Evolutionary conservation across 2,329 filamentous ascomycete species (phyloP).

Genomic region (Fusarium sp.): DNA sequence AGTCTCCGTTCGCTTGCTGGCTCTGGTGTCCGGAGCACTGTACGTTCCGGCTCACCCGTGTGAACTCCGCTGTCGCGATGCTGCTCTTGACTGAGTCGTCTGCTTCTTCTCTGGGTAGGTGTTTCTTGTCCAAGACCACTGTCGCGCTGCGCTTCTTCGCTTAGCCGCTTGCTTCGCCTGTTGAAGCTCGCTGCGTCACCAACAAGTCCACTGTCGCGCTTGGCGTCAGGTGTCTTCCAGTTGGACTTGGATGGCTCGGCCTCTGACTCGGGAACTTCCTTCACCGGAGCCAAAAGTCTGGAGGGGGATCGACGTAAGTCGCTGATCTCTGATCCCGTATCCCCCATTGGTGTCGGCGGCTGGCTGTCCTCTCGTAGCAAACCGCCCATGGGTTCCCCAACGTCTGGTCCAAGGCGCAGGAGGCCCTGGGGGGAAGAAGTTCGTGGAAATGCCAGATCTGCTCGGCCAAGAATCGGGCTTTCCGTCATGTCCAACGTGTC

Average conservation of each 20-base stretch:
- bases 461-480: slow-evolving; percentile 52
- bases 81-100: slow-evolving; percentile 47
- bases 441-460: slow-evolving; percentile 31
- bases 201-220: slow-evolving; percentile 48
- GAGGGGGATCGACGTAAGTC: slow-evolving; percentile 57
- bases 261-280: slow-evolving; percentile 61
- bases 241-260: slow-evolving; percentile 41
- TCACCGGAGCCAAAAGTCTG: slow-evolving; percentile 61
- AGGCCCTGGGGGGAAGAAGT: slow-evolving; percentile 39
- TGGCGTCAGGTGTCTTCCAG: slow-evolving; percentile 43
- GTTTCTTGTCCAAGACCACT: slow-evolving; percentile 61
- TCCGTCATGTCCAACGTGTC: slow-evolving; percentile 47
- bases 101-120: slow-evolving; percentile 53
- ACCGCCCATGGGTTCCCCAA: slow-evolving; percentile 44
- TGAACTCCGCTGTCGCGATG: slow-evolving; percentile 68
- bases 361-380: slow-evolving; percentile 47
- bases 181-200: slow-evolving; percentile 54
- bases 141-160: slow-evolving; percentile 58
- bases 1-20: slow-evolving; percentile 41
- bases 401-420: slow-evolving; percentile 45
- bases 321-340: slow-evolving; percentile 42
- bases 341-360: slow-evolving; percentile 33
- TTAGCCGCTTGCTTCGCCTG: slow-evolving; percentile 48
- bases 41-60: slow-evolving; percentile 51
- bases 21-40: slow-evolving; percentile 44